Conservation (phyloP, 805 yeast genomes). For the Candida hungchunana region DNA sequence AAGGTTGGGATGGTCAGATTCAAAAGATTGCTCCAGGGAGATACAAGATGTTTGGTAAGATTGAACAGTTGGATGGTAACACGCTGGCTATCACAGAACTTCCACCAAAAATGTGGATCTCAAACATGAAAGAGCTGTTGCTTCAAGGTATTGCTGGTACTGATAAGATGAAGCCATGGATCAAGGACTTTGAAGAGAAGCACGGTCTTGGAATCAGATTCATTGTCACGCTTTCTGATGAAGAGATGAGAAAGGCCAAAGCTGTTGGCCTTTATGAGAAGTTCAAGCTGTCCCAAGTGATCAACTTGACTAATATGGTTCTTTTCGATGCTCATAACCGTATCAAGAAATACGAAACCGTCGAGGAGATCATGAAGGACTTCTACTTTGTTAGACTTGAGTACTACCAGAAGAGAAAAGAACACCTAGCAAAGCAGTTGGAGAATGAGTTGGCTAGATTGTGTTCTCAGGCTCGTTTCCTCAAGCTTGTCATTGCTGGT, state of each 20-base stretch:
- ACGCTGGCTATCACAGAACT: conserved; percentile 87
- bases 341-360: conserved; percentile 74
- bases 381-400: conserved; percentile 85
- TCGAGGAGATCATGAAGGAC: conserved; percentile 75
- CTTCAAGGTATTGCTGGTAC: conserved; percentile 69
- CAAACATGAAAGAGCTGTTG: conserved; percentile 81
- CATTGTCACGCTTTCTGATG: conserved; percentile 65
- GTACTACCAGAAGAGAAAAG: conserved; percentile 88
- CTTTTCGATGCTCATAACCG: conserved; percentile 90
- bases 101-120: conserved; percentile 92
- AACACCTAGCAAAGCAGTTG: conserved; percentile 60
- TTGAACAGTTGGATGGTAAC: conserved; percentile 74
- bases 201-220: conserved; percentile 81
- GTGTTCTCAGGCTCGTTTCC: conserved; percentile 82
- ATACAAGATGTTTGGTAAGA: conserved; percentile 72
- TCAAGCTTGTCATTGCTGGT: conserved; percentile 81
- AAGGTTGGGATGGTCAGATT: conserved; percentile 89
- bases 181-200: conserved; percentile 92
- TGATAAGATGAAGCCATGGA: conserved; percentile 78
- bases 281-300: conserved; percentile 68
- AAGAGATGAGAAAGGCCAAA: conserved; percentile 78
- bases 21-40: conserved; percentile 62
- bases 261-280: conserved; percentile 77
- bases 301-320: conserved; percentile 84
- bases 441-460: conserved; percentile 73